phyloP scores from a whole-genome alignment of 139 green algal species.

The Pleodorina starrii region DNA sequence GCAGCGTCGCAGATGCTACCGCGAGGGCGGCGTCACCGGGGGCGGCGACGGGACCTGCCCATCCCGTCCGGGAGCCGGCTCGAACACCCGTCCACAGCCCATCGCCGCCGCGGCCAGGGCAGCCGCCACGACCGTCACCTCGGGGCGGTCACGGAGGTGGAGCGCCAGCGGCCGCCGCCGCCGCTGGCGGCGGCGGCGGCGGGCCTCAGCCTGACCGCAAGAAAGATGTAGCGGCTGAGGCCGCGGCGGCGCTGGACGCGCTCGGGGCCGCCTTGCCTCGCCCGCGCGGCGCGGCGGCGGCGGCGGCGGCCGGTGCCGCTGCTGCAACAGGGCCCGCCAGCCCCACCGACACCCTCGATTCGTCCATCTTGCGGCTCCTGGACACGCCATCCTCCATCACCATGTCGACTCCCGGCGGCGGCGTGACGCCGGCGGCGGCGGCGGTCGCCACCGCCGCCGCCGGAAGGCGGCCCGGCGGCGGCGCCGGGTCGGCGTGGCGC shows the following conservation, averaged over 20 bases:
- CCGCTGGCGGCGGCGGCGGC: not conserved
- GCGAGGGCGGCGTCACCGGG: not conserved
- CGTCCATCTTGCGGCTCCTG: slow-evolving; percentile 17
- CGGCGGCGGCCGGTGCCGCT: too few relatives aligned
- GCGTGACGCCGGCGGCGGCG: not conserved
- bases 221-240: not conserved
- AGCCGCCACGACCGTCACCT: not conserved
- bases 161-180: too few relatives aligned
- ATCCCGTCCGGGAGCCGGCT: too few relatives aligned
- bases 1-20: not conserved
- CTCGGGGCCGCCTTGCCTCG: not conserved
- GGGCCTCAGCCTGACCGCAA: not conserved
- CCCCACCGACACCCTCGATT: not conserved
- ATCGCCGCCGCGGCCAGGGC: not conserved
- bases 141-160: too few relatives aligned
- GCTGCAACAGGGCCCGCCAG: not conserved
- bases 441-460: not conserved
- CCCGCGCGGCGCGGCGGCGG: too few relatives aligned
- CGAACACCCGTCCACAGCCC: not conserved
- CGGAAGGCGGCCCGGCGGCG: not conserved
- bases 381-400: not conserved
- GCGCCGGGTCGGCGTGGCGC: not conserved
- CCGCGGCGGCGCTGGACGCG: not conserved
- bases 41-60: too few relatives aligned
- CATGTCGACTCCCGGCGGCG: not conserved